A percentile compares a stretch with the other conserved stretches of the same genome.
These are phyloP conservation scores for Suillus subluteus DNA, from an alignment of 768 basidiomycete genomes.

Conservation along the genomic window DNA sequence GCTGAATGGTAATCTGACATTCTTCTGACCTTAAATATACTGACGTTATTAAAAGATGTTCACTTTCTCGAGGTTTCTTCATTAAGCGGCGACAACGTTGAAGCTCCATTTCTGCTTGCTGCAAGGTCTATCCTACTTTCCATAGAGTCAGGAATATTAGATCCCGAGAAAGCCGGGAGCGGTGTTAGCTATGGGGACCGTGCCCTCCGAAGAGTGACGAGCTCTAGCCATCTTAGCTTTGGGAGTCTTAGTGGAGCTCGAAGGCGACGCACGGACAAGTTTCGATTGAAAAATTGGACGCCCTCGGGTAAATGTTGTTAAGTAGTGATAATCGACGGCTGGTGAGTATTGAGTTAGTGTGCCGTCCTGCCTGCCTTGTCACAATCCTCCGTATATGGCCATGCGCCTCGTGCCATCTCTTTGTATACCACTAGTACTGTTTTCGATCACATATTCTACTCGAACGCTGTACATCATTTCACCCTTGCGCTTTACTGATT, in stretches of 20 bases:
- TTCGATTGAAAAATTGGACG: constrained; percentile 64
- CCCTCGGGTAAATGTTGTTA: constrained; percentile 72
- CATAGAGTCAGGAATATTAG: constrained; percentile 87
- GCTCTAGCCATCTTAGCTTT: constrained; percentile 87
- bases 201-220: constrained; percentile 86
- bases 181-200: constrained; percentile 98
- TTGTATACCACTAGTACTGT: constrained; percentile 29
- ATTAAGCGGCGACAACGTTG: constrained; percentile 89
- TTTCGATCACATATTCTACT: constrained; percentile 10
- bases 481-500: constrained; percentile 20
- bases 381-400: constrained; percentile 9
- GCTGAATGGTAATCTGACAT: constrained; percentile 72
- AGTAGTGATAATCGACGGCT: constrained; percentile 9
- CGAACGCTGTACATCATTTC: constrained; percentile 16
- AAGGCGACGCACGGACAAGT: constrained; percentile 57
- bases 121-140: constrained; percentile 87
- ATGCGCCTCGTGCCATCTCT: constrained; percentile 16
- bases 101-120: constrained; percentile 88
- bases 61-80: constrained; percentile 96
- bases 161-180: constrained; percentile 93
- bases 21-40: constrained; percentile 11
- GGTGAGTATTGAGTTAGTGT: not conserved
- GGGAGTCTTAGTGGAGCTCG: constrained; percentile 77
- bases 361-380: not conserved
- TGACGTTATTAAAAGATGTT: constrained; percentile 56